Evolutionary conservation across 148 eudicot species (phyloP).

Genomic region (Tetragonia tetragonoides): DNA sequence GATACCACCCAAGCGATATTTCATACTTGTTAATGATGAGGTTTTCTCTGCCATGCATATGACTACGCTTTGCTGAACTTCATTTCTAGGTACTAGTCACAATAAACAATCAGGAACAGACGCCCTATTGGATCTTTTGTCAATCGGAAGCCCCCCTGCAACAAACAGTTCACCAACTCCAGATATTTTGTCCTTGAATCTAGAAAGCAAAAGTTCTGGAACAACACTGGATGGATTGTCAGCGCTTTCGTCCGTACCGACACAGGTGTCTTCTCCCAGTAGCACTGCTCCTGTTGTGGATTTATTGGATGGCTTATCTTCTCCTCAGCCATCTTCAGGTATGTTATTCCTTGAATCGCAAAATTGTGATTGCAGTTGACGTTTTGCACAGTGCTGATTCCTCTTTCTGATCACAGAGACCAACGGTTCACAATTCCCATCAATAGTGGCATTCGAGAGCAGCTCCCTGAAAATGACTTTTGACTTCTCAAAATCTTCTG

Average conservation of each 20-base stretch:
- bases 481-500: conserved; percentile 74
- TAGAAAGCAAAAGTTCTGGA: conserved; percentile 47
- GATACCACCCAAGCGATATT: neutral
- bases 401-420: conserved; percentile 44
- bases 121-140: conserved; percentile 79
- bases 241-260: conserved; percentile 45
- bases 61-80: conserved; percentile 19
- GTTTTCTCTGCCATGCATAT: conserved; percentile 6
- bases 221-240: conserved; percentile 44
- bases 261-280: conserved; percentile 42
- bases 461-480: conserved; percentile 65
- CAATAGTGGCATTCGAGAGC: conserved; percentile 85
- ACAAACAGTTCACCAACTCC: conserved; percentile 46
- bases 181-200: conserved; percentile 54
- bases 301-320: conserved; percentile 72
- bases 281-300: conserved; percentile 63
- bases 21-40: neutral
- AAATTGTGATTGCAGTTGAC: neutral
- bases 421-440: conserved; percentile 65
- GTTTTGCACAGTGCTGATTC: conserved; percentile 14
- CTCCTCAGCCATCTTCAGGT: conserved; percentile 44
- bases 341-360: neutral
- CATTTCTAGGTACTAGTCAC: conserved; percentile 58
- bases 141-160: conserved; percentile 72
- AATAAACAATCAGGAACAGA: conserved; percentile 70